phyloP scores from a whole-genome alignment of 192 early-diverging fungal species.

The Coemansia umbellata region DNA sequence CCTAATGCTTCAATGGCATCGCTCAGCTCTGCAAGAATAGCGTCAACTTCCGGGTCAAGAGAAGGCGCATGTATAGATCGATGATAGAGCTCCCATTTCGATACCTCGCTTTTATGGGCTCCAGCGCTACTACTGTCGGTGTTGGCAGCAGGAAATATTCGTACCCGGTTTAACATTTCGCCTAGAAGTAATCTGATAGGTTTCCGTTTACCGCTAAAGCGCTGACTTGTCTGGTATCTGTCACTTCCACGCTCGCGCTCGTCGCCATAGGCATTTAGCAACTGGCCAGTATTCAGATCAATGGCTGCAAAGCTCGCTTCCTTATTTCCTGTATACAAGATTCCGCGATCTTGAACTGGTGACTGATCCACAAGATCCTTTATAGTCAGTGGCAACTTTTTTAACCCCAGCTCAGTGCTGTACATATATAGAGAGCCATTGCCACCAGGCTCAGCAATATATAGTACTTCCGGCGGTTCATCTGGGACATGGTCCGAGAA shows the following conservation, averaged over 20 bases:
- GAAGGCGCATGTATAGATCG: constrained; percentile 25
- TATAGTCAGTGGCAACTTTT: constrained; percentile 66
- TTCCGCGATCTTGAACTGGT: constrained; percentile 53
- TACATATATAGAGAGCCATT: constrained; percentile 47
- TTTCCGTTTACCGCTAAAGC: not conserved
- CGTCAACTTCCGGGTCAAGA: constrained; percentile 34
- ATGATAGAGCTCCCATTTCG: constrained; percentile 47
- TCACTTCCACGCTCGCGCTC: constrained; percentile 17
- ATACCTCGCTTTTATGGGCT: not conserved
- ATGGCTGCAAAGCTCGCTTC: constrained; percentile 64
- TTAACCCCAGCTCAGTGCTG: constrained; percentile 26
- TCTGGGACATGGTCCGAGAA: constrained; percentile 1
- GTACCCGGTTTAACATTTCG: constrained; percentile 34
- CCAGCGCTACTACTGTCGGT: not conserved
- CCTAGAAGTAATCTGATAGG: constrained; percentile 27
- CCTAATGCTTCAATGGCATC: constrained; percentile 56
- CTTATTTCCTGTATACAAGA: constrained; percentile 67
- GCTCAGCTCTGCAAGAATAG: constrained; percentile 49
- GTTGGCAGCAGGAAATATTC: constrained; percentile 29
- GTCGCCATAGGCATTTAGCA: constrained; percentile 58
- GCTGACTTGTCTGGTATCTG: constrained; percentile 26
- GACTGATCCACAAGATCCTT: constrained; percentile 65
- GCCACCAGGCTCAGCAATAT: constrained; percentile 50
- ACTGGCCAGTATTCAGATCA: constrained; percentile 61
- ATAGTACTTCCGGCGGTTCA: constrained; percentile 19